Evolutionary conservation across 495 filamentous ascomycete genomes (phyloP).

Genomic region (Penicillium crystallinum): DNA sequence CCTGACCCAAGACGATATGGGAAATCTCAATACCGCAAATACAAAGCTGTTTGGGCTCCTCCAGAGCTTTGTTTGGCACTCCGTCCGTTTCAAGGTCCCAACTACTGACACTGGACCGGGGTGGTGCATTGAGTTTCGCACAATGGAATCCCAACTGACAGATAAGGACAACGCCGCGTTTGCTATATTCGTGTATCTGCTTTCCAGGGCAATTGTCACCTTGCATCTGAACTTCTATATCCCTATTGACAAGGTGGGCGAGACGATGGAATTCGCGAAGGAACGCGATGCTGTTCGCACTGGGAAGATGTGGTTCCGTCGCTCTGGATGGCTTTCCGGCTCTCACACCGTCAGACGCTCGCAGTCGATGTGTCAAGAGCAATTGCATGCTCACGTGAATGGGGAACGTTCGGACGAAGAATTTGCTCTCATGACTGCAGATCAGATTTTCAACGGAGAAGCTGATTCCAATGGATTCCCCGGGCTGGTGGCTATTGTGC

Average conservation of each 20-base stretch:
- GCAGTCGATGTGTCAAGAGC: not conserved
- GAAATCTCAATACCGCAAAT: constrained; percentile 66
- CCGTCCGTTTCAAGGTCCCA: not conserved
- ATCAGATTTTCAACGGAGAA: constrained; percentile 78
- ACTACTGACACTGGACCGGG: not conserved
- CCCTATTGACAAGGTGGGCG: constrained; percentile 58
- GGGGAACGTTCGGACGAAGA: constrained; percentile 62
- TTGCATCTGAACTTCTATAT: constrained; percentile 52
- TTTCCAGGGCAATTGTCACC: not conserved
- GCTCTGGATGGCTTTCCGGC: constrained; percentile 31
- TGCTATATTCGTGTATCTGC: not conserved
- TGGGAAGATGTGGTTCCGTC: constrained; percentile 72
- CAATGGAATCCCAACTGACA: constrained; percentile 2
- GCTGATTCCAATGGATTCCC: constrained; percentile 39
- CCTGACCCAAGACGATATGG: constrained; percentile 75
- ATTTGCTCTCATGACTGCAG: constrained; percentile 67
- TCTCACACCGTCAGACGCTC: constrained; percentile 56
- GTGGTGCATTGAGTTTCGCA: not conserved
- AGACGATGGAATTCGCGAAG: constrained; percentile 88
- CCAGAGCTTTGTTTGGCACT: constrained; percentile 84
- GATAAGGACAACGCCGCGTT: not conserved
- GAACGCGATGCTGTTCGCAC: constrained; percentile 68
- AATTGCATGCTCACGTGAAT: constrained; percentile 9
- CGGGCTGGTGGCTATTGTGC: constrained; percentile 78
- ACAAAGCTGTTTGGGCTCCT: constrained; percentile 88